Evolutionary conservation across 2,329 filamentous ascomycete genomes (phyloP).

Genomic region (Monilinia fructigena): DNA sequence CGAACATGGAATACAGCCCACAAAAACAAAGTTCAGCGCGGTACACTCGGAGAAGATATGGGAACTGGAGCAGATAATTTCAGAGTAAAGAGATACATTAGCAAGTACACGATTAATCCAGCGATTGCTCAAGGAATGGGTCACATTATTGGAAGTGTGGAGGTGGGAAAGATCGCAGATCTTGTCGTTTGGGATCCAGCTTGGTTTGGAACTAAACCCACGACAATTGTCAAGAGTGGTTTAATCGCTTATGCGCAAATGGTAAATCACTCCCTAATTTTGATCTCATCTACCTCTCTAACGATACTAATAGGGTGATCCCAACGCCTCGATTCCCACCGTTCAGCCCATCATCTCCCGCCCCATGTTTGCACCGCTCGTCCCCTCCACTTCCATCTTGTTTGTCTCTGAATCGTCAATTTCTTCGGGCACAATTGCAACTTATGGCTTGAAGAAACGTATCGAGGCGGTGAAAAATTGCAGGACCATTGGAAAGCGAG

Average conservation of each 20-base stretch:
- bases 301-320: constrained; percentile 59
- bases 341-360: constrained; percentile 81
- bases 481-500: constrained; percentile 70
- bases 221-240: constrained; percentile 79
- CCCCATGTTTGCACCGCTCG: constrained; percentile 78
- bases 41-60: constrained; percentile 71
- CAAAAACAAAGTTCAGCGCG: constrained; percentile 90
- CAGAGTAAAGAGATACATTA: constrained; percentile 86
- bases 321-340: constrained; percentile 82
- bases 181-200: constrained; percentile 82
- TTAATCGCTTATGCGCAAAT: constrained; percentile 82
- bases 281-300: constrained; percentile 9
- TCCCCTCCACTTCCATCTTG: constrained; percentile 71
- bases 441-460: constrained; percentile 74
- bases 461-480: constrained; percentile 78
- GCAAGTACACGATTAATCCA: constrained; percentile 96
- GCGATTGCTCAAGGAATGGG: constrained; percentile 87
- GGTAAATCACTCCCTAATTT: constrained; percentile 50
- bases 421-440: constrained; percentile 61
- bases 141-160: constrained; percentile 81
- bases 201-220: constrained; percentile 85
- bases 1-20: constrained; percentile 97
- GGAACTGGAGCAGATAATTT: constrained; percentile 83
- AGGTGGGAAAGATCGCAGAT: constrained; percentile 87
- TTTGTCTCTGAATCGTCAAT: constrained; percentile 79